Evolutionary conservation across 2,329 filamentous ascomycete genomes (phyloP), one percentile per base, ranked within the genome.

Genomic region (Emmonsiellopsis sp.): DNA sequence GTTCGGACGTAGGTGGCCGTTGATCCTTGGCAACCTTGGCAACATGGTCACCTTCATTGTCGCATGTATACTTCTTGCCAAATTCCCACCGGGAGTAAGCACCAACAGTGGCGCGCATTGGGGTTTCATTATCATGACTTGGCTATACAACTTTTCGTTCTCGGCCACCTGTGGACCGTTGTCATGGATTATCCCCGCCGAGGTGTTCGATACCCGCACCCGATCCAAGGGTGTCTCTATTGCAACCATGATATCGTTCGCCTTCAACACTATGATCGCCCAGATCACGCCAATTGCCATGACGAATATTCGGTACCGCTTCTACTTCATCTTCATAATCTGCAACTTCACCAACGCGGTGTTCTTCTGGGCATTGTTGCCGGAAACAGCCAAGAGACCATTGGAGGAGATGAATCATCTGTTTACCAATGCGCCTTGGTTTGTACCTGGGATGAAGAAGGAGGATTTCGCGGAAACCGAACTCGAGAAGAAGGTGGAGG

Each of bases 61-160:
- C 49, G 83, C 84, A 2, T 78, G 76, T 0, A 70, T 76, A 10
- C 64, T 82, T 51, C 66, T 82, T 8, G 78, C 78, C 8, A 66
- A 68, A 67, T 90, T 84, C 67, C 86, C 86, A 1, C 80, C 85
- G 1, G 73, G 77, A 2, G 68, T 67, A 1, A 68, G 67, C 46
- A 71, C 74, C 54, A 81, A 81, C 55, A 69, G 69, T 42, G 71
- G 74, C 5, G 84, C 84, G 1, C 76, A 77, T 6, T 88, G 85
- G 84, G 85, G 81, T 1, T 92, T 91, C 68, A 91, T 91, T 56
- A 75, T 80, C 53, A 78, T 83, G 61, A 91, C 86, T 1, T 91
- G 87, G 87, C 65, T 87, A 1, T 91, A 88, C 76, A 90, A 91
- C 70, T 86, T 89, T 72, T 84, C 77, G 42, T 90, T 88, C 75